Base-by-base conservation (phyloP, 2,329 filamentous ascomycete species). In the Aspergillus latus region DNA sequence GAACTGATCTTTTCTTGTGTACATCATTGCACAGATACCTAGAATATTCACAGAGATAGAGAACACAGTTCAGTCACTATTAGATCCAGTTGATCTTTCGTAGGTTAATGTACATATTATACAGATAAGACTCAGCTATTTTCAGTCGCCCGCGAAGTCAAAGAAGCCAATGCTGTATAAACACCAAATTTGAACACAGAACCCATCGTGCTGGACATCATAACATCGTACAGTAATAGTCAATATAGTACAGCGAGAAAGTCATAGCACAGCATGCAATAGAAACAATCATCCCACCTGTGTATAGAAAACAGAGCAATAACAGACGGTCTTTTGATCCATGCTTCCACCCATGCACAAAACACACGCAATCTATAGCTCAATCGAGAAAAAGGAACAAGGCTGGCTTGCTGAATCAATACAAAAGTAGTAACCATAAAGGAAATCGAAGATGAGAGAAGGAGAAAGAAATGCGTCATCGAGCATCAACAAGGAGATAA, bases 381-480 rank as follows among this genome's bases (percentile, higher is more conserved):
- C 54, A 59, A 49, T 49, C 28, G 44, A 34, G 32, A 50, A 59
- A 43, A 48, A 53, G 49, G 51, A 42, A 58, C 40, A 40, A 54
- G 36, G 61, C 59, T 62, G 51, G 54, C 51, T 53, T 49, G 48
- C 51, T 46, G 46, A 57, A 56, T 49, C 52, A 53, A 55, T 48
- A 56, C 49, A 57, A 3, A 26, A 49, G 21, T 21, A 21, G 21
- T 21, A 21, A 21, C 21, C 21, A 52, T 11, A 47, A 49, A 16
- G 8, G 60, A 11, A 56, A 49, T 36, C 53, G 49, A 52, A 49
- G 44, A 30, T 36, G 49, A 56, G 29, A 43, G 44, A 56, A 54
- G 34, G 30, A 50, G 36, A 36, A 53, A 10, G 42, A 49, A 21
- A 39, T 62, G 57, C 60, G 61, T 63, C 61, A 63, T 63, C 51